A percentile compares a stretch with the other conserved stretches of the same genome.
These are phyloP conservation scores for Fistulina hepatica DNA, from an alignment of 1,284 basidiomycete species.

Conservation along the genomic window DNA sequence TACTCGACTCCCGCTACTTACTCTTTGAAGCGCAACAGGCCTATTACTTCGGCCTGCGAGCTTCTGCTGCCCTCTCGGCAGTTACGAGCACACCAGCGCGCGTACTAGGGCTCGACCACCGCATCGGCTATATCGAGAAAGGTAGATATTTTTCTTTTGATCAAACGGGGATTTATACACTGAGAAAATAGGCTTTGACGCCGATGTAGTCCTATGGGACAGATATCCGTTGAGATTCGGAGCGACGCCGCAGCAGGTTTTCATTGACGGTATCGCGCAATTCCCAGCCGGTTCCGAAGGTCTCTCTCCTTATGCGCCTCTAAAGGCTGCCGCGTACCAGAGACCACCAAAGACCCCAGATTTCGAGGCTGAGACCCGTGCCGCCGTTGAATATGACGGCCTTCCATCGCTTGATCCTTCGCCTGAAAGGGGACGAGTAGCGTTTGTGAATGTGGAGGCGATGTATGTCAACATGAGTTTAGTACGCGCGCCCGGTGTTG, in stretches of 20 bases:
- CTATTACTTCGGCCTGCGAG: slow-evolving; percentile 48
- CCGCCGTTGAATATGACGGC: slow-evolving; percentile 33
- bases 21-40: slow-evolving; percentile 69
- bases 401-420: slow-evolving; percentile 34
- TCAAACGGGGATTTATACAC: not conserved
- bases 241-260: slow-evolving; percentile 43
- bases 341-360: slow-evolving; percentile 21
- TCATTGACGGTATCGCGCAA: slow-evolving; percentile 41
- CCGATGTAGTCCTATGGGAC: slow-evolving; percentile 64
- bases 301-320: too few relatives aligned
- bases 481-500: not conserved
- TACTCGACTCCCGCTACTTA: slow-evolving; percentile 56
- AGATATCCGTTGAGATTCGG: slow-evolving; percentile 54
- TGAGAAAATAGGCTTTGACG: not conserved
- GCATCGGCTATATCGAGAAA: slow-evolving; percentile 5
- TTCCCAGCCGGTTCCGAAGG: slow-evolving; percentile 21
- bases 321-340: not conserved
- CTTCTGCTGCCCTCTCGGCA: slow-evolving; percentile 40
- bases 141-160: too few relatives aligned
- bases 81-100: slow-evolving; percentile 35
- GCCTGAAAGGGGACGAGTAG: not conserved
- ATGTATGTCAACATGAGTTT: not conserved
- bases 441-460: not conserved
- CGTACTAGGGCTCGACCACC: slow-evolving; percentile 5
- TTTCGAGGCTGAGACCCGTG: slow-evolving; percentile 34